These are phyloP conservation scores for Ganoderma sinense DNA, from an alignment of 1,284 basidiomycete species.

Conservation along the genomic window DNA sequence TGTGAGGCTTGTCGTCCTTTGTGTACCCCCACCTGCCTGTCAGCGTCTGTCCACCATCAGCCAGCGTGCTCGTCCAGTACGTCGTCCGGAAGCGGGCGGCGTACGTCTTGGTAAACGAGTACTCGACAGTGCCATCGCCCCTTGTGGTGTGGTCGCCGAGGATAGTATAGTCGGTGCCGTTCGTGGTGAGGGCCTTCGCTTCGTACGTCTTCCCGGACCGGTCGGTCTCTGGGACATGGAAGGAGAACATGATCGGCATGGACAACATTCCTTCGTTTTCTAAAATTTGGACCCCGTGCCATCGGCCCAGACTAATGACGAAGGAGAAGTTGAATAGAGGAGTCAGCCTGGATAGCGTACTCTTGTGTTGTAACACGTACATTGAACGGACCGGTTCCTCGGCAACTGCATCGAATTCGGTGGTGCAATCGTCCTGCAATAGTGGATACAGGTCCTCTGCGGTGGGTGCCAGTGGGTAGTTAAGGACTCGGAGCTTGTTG, in stretches of 20 bases:
- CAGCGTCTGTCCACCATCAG: constrained; percentile 21
- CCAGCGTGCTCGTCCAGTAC: constrained; percentile 14
- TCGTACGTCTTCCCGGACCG: constrained; percentile 6
- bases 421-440: background rate
- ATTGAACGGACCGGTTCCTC: constrained; percentile 8
- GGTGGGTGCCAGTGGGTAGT: background rate
- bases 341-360: no score
- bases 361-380: background rate
- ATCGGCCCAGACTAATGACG: constrained; percentile 14
- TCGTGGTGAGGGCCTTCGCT: constrained; percentile 9
- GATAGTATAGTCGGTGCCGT: constrained; percentile 10
- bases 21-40: constrained; percentile 22
- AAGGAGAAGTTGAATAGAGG: no score
- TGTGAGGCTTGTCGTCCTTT: constrained; percentile 5
- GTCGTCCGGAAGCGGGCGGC: constrained; percentile 13
- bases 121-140: constrained; percentile 9
- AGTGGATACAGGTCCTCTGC: background rate
- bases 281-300: constrained; percentile 11
- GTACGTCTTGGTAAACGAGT: constrained; percentile 22
- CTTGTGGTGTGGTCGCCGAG: constrained; percentile 13
- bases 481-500: background rate
- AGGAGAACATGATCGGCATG: constrained; percentile 14
- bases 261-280: constrained; percentile 1
- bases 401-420: background rate
- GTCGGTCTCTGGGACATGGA: constrained; percentile 19